phyloP scores from a whole-genome alignment of 768 basidiomycete species.

The Tulasnella sp. region DNA sequence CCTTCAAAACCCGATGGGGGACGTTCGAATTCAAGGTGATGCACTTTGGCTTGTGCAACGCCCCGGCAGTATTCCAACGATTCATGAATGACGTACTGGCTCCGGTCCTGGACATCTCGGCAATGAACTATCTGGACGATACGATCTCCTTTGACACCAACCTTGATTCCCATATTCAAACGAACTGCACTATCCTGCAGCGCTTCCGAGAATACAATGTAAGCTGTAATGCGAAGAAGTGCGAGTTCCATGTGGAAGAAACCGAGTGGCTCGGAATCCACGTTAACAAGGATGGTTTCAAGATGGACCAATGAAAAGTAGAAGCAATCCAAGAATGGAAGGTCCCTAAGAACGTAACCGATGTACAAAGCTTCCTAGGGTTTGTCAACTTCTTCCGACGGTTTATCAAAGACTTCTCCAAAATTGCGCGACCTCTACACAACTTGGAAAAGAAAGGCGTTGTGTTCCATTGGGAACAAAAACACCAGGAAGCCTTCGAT shows the following conservation, averaged over 20 bases:
- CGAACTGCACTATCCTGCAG: neutral
- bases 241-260: neutral
- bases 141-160: constrained; percentile 30
- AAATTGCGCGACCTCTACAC: neutral
- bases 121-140: constrained; percentile 32
- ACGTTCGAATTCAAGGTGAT: neutral
- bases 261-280: neutral
- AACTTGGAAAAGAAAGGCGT: constrained; percentile 8
- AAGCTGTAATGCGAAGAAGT: neutral
- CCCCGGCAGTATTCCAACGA: neutral
- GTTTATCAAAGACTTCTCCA: constrained; percentile 2
- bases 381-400: neutral
- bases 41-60: neutral
- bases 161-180: too few relatives aligned
- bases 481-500: neutral
- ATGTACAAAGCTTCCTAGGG: neutral
- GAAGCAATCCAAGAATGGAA: constrained; percentile 20
- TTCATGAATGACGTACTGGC: neutral
- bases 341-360: neutral
- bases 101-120: constrained; percentile 22
- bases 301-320: constrained; percentile 7
- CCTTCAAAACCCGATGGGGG: constrained; percentile 9
- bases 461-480: neutral
- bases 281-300: neutral
- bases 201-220: neutral